Conservation (phyloP, 176 grass and related monocot genomes). For the Paspalum notatum region DNA sequence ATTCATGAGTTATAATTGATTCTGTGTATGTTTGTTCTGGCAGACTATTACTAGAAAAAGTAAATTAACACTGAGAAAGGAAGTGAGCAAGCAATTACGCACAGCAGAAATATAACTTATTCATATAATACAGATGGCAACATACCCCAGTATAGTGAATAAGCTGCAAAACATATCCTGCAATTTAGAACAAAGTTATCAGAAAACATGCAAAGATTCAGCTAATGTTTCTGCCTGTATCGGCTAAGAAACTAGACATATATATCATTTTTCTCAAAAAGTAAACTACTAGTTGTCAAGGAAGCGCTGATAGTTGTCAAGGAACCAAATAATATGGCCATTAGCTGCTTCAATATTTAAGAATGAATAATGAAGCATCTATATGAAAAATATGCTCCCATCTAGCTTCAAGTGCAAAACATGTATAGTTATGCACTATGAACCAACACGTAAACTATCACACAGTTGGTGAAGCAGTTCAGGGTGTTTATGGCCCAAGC, state of each 20-base stretch:
- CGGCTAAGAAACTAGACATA: constrained; percentile 8
- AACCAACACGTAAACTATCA: not conserved
- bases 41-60: not conserved
- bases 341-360: not conserved
- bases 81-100: constrained; percentile 5
- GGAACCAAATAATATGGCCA: not conserved
- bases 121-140: constrained; percentile 28
- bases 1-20: constrained; percentile 1
- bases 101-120: constrained; percentile 25
- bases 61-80: constrained; percentile 7
- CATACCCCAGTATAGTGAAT: constrained; percentile 92
- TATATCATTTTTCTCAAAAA: not conserved
- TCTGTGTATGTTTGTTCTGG: not conserved
- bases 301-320: not conserved
- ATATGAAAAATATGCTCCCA: not conserved
- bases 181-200: constrained; percentile 36
- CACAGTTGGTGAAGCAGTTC: not conserved
- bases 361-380: not conserved
- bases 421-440: not conserved
- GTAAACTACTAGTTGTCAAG: not conserved
- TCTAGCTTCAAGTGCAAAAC: constrained; percentile 2
- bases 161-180: constrained; percentile 99
- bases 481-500: not conserved
- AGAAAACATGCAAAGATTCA: constrained; percentile 37
- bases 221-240: not conserved